phyloP scores from a whole-genome alignment of 140 eudicot species.

The Bidens hawaiensis region DNA sequence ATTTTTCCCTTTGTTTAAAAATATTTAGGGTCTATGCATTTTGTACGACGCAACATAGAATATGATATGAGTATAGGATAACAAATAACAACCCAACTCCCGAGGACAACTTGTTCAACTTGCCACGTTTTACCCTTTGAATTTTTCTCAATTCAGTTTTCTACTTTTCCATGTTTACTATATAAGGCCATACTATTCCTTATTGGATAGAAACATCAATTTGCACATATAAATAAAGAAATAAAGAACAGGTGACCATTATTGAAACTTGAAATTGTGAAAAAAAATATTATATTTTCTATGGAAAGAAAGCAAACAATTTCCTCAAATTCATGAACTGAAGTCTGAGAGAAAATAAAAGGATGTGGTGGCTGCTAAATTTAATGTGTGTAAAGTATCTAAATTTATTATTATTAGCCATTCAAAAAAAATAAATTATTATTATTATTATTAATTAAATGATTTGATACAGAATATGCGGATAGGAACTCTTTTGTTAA shows the following conservation, averaged over 20 bases:
- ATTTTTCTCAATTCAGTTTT: slow-evolving; percentile 4
- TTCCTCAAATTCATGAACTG: slow-evolving; percentile 10
- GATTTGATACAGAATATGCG: too few species aligned
- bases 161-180: slow-evolving; percentile 9
- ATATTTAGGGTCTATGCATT: neutral
- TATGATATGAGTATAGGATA: slow-evolving; percentile 34
- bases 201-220: slow-evolving; percentile 15
- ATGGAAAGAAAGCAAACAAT: neutral
- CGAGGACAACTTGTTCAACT: slow-evolving; percentile 36
- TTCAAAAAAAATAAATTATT: neutral
- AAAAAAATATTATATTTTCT: too few species aligned
- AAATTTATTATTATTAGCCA: too few species aligned
- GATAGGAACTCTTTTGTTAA: too few species aligned
- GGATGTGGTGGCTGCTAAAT: neutral
- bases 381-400: neutral
- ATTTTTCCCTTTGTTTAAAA: too few species aligned
- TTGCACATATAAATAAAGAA: slow-evolving; percentile 23
- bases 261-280: slow-evolving; percentile 19
- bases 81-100: slow-evolving; percentile 22
- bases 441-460: too few species aligned
- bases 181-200: slow-evolving; percentile 25
- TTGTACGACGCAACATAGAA: slow-evolving; percentile 24
- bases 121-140: slow-evolving; percentile 24
- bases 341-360: neutral
- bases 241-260: slow-evolving; percentile 9